Evolutionary conservation across 495 filamentous ascomycete species (phyloP).

Genomic region (Lophium mytilinum): DNA sequence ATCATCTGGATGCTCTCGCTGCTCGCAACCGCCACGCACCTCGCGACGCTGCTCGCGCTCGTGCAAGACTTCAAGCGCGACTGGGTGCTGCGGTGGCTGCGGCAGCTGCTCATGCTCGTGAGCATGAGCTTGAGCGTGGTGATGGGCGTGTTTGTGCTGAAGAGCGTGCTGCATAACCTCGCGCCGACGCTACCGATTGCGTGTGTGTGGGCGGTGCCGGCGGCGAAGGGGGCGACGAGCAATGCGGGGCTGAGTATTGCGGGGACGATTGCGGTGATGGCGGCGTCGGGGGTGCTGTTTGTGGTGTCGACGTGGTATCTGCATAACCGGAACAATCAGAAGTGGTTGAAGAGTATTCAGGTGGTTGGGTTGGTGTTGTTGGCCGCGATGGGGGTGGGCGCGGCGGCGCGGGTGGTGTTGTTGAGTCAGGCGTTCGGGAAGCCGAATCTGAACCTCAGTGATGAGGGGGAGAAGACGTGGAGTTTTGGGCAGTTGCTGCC

Average conservation of each 20-base stretch:
- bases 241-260: constrained; percentile 39
- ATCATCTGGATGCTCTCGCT: constrained; percentile 53
- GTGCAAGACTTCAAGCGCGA: constrained; percentile 53
- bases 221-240: constrained; percentile 10
- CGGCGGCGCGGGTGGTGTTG: constrained; percentile 42
- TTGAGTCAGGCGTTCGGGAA: constrained; percentile 46
- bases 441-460: constrained; percentile 36
- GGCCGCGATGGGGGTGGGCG: constrained; percentile 41
- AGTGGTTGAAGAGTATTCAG: constrained; percentile 42
- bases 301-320: constrained; percentile 47
- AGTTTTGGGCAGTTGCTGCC: constrained; percentile 50
- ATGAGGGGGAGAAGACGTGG: constrained; percentile 47
- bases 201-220: constrained; percentile 41
- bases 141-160: constrained; percentile 44
- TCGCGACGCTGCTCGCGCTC: constrained; percentile 47
- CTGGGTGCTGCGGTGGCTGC: constrained; percentile 53
- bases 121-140: constrained; percentile 45
- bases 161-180: constrained; percentile 40
- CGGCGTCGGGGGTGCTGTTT: constrained; percentile 44
- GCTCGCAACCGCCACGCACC: constrained; percentile 50
- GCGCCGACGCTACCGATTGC: constrained; percentile 42
- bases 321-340: constrained; percentile 37
- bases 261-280: constrained; percentile 47
- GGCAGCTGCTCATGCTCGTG: constrained; percentile 51
- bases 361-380: constrained; percentile 41